Evolutionary conservation across 1,284 basidiomycete species (phyloP), one percentile per base, ranked within the genome.

Genomic region (Tremellales sp.): DNA sequence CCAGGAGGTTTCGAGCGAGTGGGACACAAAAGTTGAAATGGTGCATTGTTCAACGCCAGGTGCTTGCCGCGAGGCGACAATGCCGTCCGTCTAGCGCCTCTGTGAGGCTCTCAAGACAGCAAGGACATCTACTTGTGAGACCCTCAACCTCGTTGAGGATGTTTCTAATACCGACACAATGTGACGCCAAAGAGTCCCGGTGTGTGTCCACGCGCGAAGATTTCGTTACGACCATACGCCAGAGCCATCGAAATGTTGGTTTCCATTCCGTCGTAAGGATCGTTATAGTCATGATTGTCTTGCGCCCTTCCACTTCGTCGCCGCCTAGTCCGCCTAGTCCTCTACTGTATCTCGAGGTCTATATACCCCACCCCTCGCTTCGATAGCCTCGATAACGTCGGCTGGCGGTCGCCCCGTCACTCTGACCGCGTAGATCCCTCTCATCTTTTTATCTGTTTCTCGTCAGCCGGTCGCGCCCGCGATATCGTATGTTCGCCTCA

Each of bases 401-500:
- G 86, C 84, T 1, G 88, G 89, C 54, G 92, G 79, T 25, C 86
- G 82, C 4, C 90, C 89, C 49, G 83, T 87, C 31, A 93, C 89
- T 33, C 87, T 82, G 12, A 85, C 86, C 9, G 90, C 89, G 66
- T 93, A 93, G 76, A 93, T 83, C 1, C 89, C 89, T 27, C 83
- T 79, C 31, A 83, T 84, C 61, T 87, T 86, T 72, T 90, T 89
- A 54, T 86, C 89, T 92, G 60, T 37, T 12, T 13, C 19, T 31
- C 16, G 29, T 31, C n/a, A 27, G 31, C 10, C 8, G 32, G 39
- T n/a, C n/a, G n/a, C n/a, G n/a, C n/a, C 9, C n/a, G 22, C 25
- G 9, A 10, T 40, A 24, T 13, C 8, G 32, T 21, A 29, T 25
- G 21, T n/a, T 19, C 5, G 12, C 79, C 86, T 58, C 57, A 91